phyloP scores from a whole-genome alignment of 805 yeast genomes.

The Teunomyces funiuensis region DNA sequence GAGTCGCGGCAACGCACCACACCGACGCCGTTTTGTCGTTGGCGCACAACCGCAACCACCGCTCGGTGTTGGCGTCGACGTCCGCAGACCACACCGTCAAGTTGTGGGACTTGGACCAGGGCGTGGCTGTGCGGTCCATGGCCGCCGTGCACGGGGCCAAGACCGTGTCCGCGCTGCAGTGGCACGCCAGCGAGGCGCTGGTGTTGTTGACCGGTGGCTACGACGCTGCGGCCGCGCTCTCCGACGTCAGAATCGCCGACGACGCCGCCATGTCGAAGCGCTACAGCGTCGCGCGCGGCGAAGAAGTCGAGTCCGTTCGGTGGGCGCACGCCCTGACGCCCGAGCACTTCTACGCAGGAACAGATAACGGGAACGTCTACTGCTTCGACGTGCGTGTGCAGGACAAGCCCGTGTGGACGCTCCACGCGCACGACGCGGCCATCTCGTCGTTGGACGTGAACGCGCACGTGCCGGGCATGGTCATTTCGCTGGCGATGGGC shows the following conservation, averaged over 20 bases:
- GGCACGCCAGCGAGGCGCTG: slow-evolving; percentile 72
- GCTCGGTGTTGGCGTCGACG: slow-evolving; percentile 87
- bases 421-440: slow-evolving; percentile 96
- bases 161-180: slow-evolving; percentile 79
- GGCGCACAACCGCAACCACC: slow-evolving; percentile 75
- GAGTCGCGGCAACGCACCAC: slow-evolving; percentile 72
- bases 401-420: slow-evolving; percentile 81
- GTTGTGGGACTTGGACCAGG: slow-evolving; percentile 85
- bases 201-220: slow-evolving; percentile 89
- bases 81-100: slow-evolving; percentile 95
- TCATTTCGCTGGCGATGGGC: slow-evolving; percentile 88
- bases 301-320: slow-evolving; percentile 80
- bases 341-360: slow-evolving; percentile 74
- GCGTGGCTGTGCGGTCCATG: slow-evolving; percentile 77
- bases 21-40: slow-evolving; percentile 91
- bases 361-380: slow-evolving; percentile 87
- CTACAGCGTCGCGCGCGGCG: slow-evolving; percentile 62
- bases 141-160: slow-evolving; percentile 70
- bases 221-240: slow-evolving; percentile 76
- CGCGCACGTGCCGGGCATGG: slow-evolving; percentile 62
- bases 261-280: slow-evolving; percentile 58
- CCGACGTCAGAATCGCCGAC: slow-evolving; percentile 79
- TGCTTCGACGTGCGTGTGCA: slow-evolving; percentile 80
- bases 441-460: slow-evolving; percentile 79
- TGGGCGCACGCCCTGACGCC: slow-evolving; percentile 59